Percentiles rank a stretch among this genome's conserved stretches.
Conservation (phyloP, 495 filamentous ascomycete species). For the Neurospora terricola region DNA sequence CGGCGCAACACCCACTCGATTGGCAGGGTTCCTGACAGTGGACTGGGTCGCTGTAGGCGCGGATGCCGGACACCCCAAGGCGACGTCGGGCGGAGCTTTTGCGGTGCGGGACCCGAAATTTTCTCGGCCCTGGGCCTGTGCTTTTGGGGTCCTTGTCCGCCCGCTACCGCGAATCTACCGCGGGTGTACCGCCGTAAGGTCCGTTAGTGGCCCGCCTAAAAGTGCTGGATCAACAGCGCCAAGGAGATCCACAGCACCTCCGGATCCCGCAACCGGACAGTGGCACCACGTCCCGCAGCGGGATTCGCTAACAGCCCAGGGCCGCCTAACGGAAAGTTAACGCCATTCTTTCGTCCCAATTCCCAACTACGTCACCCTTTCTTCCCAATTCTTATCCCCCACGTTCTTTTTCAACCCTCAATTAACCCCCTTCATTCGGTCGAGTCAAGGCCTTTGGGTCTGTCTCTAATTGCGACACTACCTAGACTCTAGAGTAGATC, state of each 20-base stretch:
- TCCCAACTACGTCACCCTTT: neutral
- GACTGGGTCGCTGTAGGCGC: neutral
- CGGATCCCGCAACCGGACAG: neutral
- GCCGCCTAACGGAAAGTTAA: neutral
- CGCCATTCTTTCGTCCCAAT: neutral
- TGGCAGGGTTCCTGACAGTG: neutral
- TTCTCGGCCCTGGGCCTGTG: neutral
- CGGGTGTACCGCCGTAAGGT: neutral
- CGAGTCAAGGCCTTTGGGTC: neutral
- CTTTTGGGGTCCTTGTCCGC: neutral
- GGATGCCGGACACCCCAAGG: neutral
- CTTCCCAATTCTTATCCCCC: neutral
- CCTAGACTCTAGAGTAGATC: neutral
- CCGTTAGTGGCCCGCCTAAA: neutral
- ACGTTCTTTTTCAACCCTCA: neutral
- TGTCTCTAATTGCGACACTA: neutral
- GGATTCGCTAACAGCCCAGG: neutral
- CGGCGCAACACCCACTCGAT: neutral
- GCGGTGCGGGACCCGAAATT: neutral
- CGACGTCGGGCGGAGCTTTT: neutral
- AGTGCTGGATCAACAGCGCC: neutral
- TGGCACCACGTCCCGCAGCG: neutral
- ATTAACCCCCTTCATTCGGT: neutral
- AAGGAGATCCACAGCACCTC: neutral
- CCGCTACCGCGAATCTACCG: neutral